Evolutionary conservation across 2,329 filamentous ascomycete genomes (phyloP).

Genomic region (Aspergillus versicolor): DNA sequence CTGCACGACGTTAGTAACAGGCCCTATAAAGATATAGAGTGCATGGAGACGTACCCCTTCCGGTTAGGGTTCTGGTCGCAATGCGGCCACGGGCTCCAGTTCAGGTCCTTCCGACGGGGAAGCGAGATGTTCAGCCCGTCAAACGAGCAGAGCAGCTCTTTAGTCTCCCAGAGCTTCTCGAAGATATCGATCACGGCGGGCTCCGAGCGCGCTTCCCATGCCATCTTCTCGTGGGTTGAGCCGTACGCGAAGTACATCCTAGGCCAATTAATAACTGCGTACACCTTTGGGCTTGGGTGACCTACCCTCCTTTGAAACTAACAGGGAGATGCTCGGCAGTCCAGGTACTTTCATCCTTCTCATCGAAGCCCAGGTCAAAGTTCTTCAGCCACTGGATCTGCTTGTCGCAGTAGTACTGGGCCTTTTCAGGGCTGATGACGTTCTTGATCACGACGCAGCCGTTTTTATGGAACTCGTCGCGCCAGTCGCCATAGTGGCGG

Average conservation of each 20-base stretch:
- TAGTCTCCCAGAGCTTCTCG: constrained; percentile 40
- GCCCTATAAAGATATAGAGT: too few relatives aligned
- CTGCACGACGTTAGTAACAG: background rate
- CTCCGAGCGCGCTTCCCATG: constrained; percentile 45
- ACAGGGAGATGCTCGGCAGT: constrained; percentile 45
- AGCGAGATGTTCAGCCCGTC: constrained; percentile 43
- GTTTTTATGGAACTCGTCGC: constrained; percentile 4
- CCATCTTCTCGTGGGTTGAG: constrained; percentile 44
- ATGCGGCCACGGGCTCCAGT: constrained; percentile 47
- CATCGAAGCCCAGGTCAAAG: constrained; percentile 43
- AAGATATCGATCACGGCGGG: constrained; percentile 44
- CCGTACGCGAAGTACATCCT: constrained; percentile 30
- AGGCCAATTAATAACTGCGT: too few relatives aligned
- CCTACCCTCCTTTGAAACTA: constrained; percentile 37
- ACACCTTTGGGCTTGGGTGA: too few relatives aligned
- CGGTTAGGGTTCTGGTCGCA: constrained; percentile 44
- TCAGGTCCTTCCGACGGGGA: constrained; percentile 41
- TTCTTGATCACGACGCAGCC: constrained; percentile 26
- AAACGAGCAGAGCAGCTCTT: constrained; percentile 22
- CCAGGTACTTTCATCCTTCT: constrained; percentile 42
- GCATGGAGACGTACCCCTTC: constrained; percentile 28
- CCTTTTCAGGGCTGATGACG: constrained; percentile 38
- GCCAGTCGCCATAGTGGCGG: constrained; percentile 5
- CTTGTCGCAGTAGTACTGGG: constrained; percentile 42
- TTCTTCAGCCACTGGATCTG: constrained; percentile 45